Evolutionary conservation across 352 stramenopile species (phyloP), one percentile per base, ranked within the genome.

Genomic region (Pythium graminicola): DNA sequence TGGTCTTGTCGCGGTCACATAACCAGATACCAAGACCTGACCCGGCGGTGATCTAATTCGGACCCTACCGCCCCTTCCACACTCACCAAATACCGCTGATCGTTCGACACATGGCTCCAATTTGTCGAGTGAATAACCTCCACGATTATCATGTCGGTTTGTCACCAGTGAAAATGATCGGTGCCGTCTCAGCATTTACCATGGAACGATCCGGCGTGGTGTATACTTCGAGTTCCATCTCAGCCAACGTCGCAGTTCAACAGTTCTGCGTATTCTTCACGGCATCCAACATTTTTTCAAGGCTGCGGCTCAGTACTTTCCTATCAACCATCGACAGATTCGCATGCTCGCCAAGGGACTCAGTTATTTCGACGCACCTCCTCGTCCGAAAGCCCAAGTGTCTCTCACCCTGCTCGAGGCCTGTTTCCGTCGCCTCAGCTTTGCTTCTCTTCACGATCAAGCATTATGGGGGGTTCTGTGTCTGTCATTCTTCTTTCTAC

Each of bases 401-500:
- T 42, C 46, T 7, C 19, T 54, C 4, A 4, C 6, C 7, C 20
- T 54, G 16, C 46, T 44, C 31, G 22, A n/a, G 16, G 13, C 32
- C 3, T 50, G 43, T 28, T 41, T 27, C 33, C 5, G 11, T 13
- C 33, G 20, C 7, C 31, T 44, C 7, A 19, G 32, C 32, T 20
- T 32, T 6, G n/a, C n/a, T n/a, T n/a, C n/a, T n/a, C 29, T 35
- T 35, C 39, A 14, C 36, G n/a, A 1, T 1, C 36, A 13, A 1
- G 23, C 4, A 10, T 19, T 39, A 17, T 14, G 36, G n/a, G 32
- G 49, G 36, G 38, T 49, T 20, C 28, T 56, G 49, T 56, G 49
- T 20, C 11, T 56, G 49, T n/a, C 49, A 16, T 56, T 56, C 49
- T 49, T 56, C 49, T 56, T 56, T 20, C 19, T 56, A 10, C 26